Evolutionary conservation across 495 filamentous ascomycete genomes (phyloP), one percentile per base, ranked within the genome.

Genomic region (Xylaria curta): DNA sequence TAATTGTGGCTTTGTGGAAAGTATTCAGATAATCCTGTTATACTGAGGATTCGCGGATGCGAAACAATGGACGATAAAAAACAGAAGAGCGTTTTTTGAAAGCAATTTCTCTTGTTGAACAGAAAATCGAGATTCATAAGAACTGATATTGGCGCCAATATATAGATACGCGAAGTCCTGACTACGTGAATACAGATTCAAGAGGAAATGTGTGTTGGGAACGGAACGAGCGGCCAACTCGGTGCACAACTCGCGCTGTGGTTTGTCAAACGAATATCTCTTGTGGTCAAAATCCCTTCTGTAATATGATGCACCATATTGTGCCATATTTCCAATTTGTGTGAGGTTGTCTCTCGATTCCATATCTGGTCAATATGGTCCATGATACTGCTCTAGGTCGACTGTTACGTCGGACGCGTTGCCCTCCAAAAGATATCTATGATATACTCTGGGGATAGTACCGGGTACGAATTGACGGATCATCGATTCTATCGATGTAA

Each of bases 311-410:
- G 17, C 8, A 38, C 9, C 19, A 60, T 38, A 19, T 31, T 31
- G 33, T 60, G 58, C 58, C 0, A 4, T 38, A 36, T 60, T 60
- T 60, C 19, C 58, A 31, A 13, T 4, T 21, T 60, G 58, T 38
- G 38, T 36, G n/a, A 60, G 2, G 38, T 60, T 60, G 58, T 60
- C 56, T 60, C 31, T 60, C 56, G 31, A 60, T 60, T 38, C 12
- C 56, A 60, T 36, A 31, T 21, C 31, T 2, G 56, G 8, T 38
- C 1, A 17, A 60, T 31, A 36, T 4, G 17, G 17, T 38, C 31
- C 17, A 38, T 21, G 28, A 38, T 15, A 7, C 33, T 15, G 31
- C 56, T 38, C 6, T 33, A 36, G 2, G 31, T 1, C 5, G 51
- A 28, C 51, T 31, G 51, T 56, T 28, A 26, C 51, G 24, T 56